Conservation (phyloP, 305 asterid genomes). For the Fraxinus ornus region DNA sequence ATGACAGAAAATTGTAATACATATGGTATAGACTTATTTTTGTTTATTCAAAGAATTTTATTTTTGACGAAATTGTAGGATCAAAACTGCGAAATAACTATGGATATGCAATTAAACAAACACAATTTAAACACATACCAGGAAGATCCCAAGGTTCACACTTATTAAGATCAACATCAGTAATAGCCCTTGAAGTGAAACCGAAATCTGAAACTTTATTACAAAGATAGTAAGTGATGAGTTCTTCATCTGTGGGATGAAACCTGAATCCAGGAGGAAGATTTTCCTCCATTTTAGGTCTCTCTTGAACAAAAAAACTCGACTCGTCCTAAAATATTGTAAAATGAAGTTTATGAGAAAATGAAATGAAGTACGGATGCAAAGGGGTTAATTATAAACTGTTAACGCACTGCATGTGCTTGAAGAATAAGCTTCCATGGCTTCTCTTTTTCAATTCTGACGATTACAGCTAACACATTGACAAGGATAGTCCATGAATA, state of each 20-base stretch:
- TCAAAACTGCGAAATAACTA: background rate
- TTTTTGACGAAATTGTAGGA: background rate
- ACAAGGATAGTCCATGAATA: conserved; percentile 56
- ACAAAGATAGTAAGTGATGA: conserved; percentile 61
- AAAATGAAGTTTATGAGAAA: background rate
- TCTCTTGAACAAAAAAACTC: background rate
- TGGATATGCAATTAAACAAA: background rate
- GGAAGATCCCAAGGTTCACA: conserved; percentile 98
- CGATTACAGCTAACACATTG: conserved; percentile 78
- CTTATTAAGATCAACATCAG: conserved; percentile 90
- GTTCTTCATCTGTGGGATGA: conserved; percentile 90
- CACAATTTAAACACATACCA: conserved; percentile 37
- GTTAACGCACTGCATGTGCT: conserved; percentile 33
- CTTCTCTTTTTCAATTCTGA: conserved; percentile 37
- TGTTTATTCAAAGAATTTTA: background rate
- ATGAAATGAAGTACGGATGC: conserved; percentile 27
- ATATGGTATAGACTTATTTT: background rate
- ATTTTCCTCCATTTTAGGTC: conserved; percentile 44
- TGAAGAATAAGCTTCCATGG: conserved; percentile 50
- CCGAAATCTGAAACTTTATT: conserved; percentile 62
- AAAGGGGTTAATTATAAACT: conserved; percentile 23
- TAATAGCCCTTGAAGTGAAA: conserved; percentile 62
- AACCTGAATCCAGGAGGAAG: conserved; percentile 96
- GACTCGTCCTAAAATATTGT: background rate
- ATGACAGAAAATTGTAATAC: background rate